A percentile compares a stretch with the other conserved stretches of the same genome.
Evolutionary conservation across 345 rosid genomes (phyloP).

Genomic region (Camelina laxa): DNA sequence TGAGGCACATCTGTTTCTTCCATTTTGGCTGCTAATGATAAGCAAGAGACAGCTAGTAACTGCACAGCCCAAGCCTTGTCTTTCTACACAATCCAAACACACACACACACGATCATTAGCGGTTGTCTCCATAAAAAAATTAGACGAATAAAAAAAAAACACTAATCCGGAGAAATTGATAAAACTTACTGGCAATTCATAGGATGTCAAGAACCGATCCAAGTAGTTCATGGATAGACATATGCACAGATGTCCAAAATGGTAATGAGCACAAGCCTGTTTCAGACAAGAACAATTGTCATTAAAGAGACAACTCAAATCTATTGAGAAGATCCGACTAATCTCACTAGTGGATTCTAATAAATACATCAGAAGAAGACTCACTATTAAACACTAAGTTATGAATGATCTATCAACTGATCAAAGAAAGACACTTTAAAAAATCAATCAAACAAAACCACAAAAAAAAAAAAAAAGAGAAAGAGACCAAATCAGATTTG

Average conservation of each 20-base stretch:
- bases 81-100: constrained; percentile 45
- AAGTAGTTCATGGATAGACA: constrained; percentile 69
- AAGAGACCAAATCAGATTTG: constrained; percentile 28
- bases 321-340: constrained; percentile 33
- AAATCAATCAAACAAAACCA: constrained; percentile 6
- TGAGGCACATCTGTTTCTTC: constrained; percentile 69
- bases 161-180: constrained; percentile 10
- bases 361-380: constrained; percentile 2
- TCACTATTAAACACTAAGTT: background rate
- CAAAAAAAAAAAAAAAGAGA: background rate
- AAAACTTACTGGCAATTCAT: constrained; percentile 70
- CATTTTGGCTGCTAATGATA: constrained; percentile 79
- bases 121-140: background rate
- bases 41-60: constrained; percentile 70
- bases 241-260: constrained; percentile 59
- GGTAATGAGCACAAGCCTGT: constrained; percentile 66
- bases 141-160: background rate
- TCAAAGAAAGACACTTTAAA: constrained; percentile 16
- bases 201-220: constrained; percentile 68
- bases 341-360: constrained; percentile 1
- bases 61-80: constrained; percentile 70
- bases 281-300: constrained; percentile 25
- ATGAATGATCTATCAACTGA: constrained; percentile 32
- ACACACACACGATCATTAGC: background rate
- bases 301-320: constrained; percentile 37